Evolutionary conservation across 1,139 yeast species (phyloP).

Genomic region (Nadsonia commutata): DNA sequence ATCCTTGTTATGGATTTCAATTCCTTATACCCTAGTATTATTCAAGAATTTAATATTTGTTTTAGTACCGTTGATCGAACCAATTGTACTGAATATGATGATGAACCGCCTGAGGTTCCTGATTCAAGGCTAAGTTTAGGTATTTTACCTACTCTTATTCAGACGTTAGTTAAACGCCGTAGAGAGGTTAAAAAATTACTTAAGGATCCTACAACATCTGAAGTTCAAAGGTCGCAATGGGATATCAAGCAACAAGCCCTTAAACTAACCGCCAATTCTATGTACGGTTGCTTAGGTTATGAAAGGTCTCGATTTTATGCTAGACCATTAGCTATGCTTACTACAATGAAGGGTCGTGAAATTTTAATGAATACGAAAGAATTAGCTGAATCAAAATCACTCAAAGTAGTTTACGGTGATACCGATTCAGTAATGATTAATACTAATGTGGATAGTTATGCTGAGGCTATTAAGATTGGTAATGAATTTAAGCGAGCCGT

Average conservation of each 20-base stretch:
- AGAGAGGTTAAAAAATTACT: conserved; percentile 79
- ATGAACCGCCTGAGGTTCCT: conserved; percentile 64
- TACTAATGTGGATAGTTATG: conserved; percentile 56
- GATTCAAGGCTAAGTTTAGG: conserved; percentile 47
- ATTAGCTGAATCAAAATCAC: conserved; percentile 69
- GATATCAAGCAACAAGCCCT: conserved; percentile 94
- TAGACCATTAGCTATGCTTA: conserved; percentile 88
- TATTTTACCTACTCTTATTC: conserved; percentile 72
- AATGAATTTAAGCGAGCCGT: conserved; percentile 71
- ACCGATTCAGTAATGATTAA: conserved; percentile 99
- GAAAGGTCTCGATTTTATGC: conserved; percentile 90
- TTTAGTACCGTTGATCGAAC: conserved; percentile 86
- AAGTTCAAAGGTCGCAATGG: conserved; percentile 45
- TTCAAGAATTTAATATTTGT: conserved; percentile 93
- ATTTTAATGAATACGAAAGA: conserved; percentile 87
- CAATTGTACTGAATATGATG: conserved; percentile 32
- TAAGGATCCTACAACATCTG: conserved; percentile 61
- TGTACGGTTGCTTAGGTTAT: conserved; percentile 98
- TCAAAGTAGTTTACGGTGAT: conserved; percentile 93
- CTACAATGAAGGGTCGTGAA: conserved; percentile 91
- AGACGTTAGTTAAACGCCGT: conserved; percentile 79
- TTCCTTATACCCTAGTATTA: conserved; percentile 91
- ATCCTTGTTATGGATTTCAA: conserved; percentile 96
- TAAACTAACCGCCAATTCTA: conserved; percentile 93
- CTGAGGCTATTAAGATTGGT: conserved; percentile 73